Evolutionary conservation across 2,329 filamentous ascomycete genomes (phyloP).

Genomic region (Fusarium temperatum): DNA sequence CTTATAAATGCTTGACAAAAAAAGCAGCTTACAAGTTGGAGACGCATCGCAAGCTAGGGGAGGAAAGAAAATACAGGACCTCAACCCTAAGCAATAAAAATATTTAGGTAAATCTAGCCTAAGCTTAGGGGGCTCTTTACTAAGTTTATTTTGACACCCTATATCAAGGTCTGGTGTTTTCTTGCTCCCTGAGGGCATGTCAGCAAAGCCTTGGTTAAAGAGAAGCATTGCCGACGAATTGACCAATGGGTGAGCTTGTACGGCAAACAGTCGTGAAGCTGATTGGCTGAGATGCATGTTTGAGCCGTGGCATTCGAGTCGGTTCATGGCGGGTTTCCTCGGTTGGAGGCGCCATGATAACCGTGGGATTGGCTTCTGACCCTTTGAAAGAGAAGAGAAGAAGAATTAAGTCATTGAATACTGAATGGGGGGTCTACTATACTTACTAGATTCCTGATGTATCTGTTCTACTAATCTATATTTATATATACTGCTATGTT

Average conservation of each 20-base stretch:
- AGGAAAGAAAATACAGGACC: too few relatives aligned
- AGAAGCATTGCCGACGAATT: constrained; percentile 44
- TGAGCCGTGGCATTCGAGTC: constrained; percentile 30
- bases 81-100: too few relatives aligned
- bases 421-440: not conserved
- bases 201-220: constrained; percentile 41
- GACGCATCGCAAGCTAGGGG: not conserved
- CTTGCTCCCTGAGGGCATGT: not conserved
- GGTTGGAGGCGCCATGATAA: constrained; percentile 40
- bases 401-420: rapidly evolving
- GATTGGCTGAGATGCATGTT: constrained; percentile 17
- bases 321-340: constrained; percentile 47
- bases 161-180: too few relatives aligned
- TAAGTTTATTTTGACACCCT: too few relatives aligned
- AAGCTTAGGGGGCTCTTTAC: too few relatives aligned
- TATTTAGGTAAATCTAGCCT: too few relatives aligned
- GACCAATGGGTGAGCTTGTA: constrained; percentile 41
- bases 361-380: not conserved
- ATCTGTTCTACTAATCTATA: not conserved
- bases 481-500: not conserved
- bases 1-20: constrained; percentile 11
- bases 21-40: not conserved
- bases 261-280: constrained; percentile 5
- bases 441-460: not conserved
- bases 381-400: not conserved